Base-by-base conservation (phyloP, 2,329 filamentous ascomycete species). In the Nannizziopsis arthrosporioides region DNA sequence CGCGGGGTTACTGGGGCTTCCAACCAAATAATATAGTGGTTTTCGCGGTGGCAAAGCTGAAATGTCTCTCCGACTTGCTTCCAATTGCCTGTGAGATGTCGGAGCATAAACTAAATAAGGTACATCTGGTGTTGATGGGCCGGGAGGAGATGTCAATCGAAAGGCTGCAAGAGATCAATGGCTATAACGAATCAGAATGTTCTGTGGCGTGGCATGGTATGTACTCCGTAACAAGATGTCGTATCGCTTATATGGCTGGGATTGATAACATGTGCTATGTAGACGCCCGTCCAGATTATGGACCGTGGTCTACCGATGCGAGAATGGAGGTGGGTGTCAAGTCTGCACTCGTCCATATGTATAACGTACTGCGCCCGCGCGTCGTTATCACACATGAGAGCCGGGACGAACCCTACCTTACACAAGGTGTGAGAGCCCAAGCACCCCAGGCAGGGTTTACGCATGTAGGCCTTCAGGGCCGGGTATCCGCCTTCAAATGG, bases 41-140 rank as follows among this genome's bases (percentile, higher is more conserved):
- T 2, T 94, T 94, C 61, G 82, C 81, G 3, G 81, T 84, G 2
- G 81, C 85, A 0, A 88, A 75, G 52, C 66, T 93, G 44, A 77
- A 77, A 62, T 92, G 85, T 60, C 78, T 81, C 12, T 76, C 85
- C 0, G 75, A 76, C 30, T 63, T 95, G 46, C 69, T 94, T 30
- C 87, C 88, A 0, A 72, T 94, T 60, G 86, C 89, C 5, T 96
- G 92, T 64, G 78, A 85, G 57, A 95, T 95, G 89, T 81, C 81
- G 5, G 64, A 64, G 17, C 75, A 80, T 63, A 73, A 76, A 48
- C 72, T 76, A 50, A 94, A 80, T 59, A 75, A 80, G 53, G 87
- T 95, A 7, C 90, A 96, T 62, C 82, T 94, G 60, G 82, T 78
- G 0, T 67, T 96, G 3, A 75, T 93, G 68, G 83, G 88, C 43